Conservation (phyloP, 345 rosid genomes). For the Eucalyptus sp. region DNA sequence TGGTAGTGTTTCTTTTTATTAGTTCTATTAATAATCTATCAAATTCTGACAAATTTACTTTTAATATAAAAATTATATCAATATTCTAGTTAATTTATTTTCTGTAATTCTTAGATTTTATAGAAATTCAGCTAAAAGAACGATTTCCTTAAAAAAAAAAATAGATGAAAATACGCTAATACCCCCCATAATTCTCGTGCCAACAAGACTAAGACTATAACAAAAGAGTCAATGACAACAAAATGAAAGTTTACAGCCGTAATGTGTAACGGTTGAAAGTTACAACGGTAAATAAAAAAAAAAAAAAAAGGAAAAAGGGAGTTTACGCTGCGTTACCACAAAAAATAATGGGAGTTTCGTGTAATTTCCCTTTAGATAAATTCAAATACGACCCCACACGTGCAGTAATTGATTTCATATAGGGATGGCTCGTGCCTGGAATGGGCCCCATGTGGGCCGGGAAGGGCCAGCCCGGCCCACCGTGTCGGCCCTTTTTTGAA, state of each 20-base stretch:
- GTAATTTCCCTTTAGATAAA: background rate
- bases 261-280: background rate
- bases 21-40: background rate
- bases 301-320: no score
- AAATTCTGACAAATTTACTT: background rate
- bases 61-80: background rate
- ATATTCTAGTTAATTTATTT: background rate
- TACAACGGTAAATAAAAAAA: background rate
- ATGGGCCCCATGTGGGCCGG: background rate
- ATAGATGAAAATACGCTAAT: background rate
- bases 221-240: background rate
- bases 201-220: background rate
- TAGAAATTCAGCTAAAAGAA: background rate
- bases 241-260: background rate
- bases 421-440: background rate
- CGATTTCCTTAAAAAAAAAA: background rate
- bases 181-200: background rate
- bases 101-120: background rate
- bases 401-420: background rate
- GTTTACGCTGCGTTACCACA: background rate
- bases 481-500: background rate
- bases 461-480: background rate
- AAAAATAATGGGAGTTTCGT: background rate
- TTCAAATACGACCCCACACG: background rate
- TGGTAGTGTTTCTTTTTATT: background rate